Evolutionary conservation across 2,329 filamentous ascomycete species (phyloP), one percentile per base, ranked within the genome.

Genomic region (Xylariales sp.): DNA sequence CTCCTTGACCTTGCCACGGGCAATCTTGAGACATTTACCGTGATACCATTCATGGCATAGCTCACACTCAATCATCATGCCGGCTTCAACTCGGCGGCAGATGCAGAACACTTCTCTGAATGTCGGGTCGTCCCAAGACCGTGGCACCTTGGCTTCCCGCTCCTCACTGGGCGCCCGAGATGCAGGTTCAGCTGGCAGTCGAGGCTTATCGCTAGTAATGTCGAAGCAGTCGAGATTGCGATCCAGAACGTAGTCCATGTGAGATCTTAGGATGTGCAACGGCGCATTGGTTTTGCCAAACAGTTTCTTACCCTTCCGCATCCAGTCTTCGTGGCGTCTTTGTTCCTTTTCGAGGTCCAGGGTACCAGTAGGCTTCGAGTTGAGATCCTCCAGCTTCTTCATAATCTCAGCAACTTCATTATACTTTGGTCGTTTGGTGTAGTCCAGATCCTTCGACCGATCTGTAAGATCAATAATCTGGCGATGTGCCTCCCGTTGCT

Each of bases 1-100:
- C 58, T 97, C 93, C 66, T 97, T 97, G 54, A 98, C 88, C 60
- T 97, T 98, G 39, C 93, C 93, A 37, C 93, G 81, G 3, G 93
- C 93, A 57, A 98, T 96, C 69, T 98, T 98, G 27, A 98, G 73
- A 56, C 93, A 98, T 63, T 96, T 97, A 46, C 93, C 91, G 56
- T 98, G 93, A 58, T 98, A 98, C 93, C 93, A 98, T 69, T 98
- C 93, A 57, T 96, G 91, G 64, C 93, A 98, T 28, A 96, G 74
- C 61, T 97, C 93, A 61, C 93, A 98, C 65, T 98, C 93, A 54
- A 98, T 97, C 93, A 98, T 98, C 85, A 97, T 94, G 38, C 93
- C 93, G 27, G 91, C 89, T 64, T 98, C 93, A 5, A 88, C 80
- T 48, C 84, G 88, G 45, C 93, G 82, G 65, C 93, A 98, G 51